A percentile compares a stretch with the other conserved stretches of the same genome.
Evolutionary conservation across 495 filamentous ascomycete species (phyloP).

Genomic region (Neurospora discreta): DNA sequence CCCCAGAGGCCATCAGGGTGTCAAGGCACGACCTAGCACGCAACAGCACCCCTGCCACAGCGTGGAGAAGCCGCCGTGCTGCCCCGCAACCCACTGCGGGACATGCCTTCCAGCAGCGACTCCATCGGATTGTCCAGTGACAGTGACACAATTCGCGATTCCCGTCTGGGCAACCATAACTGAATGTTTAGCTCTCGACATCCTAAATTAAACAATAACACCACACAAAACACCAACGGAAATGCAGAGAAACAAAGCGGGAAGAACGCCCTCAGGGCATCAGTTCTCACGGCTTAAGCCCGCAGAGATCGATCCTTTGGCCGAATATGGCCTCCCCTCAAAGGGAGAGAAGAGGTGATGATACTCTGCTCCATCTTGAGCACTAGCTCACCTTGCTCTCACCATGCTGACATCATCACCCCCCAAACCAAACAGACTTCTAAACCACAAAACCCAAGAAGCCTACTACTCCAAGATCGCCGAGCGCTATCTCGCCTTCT

Average conservation of each 20-base stretch:
- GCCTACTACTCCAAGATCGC: slow-evolving; percentile 77
- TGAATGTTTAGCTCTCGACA: background rate
- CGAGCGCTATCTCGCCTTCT: slow-evolving; percentile 79
- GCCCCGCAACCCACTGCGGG: background rate
- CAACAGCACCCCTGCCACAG: background rate
- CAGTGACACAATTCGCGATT: background rate
- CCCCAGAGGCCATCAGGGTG: background rate
- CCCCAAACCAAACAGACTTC: slow-evolving; percentile 42
- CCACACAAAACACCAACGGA: background rate
- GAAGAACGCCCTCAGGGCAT: slow-evolving; percentile 38
- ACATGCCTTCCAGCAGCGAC: background rate
- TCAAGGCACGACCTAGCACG: background rate
- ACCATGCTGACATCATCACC: background rate
- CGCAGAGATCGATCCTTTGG: slow-evolving; percentile 57
- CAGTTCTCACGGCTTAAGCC: slow-evolving; percentile 63
- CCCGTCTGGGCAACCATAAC: too few species aligned
- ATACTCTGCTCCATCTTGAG: background rate
- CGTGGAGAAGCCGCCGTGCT: background rate
- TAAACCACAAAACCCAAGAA: slow-evolving; percentile 65
- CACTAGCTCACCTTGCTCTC: background rate
- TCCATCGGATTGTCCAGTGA: background rate
- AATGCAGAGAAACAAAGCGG: slow-evolving; percentile 20
- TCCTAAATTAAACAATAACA: background rate
- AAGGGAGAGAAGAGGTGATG: slow-evolving; percentile 60
- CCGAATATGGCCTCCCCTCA: slow-evolving; percentile 69